These are phyloP conservation scores for Chlorella sorokiniana DNA, from an alignment of 139 green algal species.

Conservation along the genomic window DNA sequence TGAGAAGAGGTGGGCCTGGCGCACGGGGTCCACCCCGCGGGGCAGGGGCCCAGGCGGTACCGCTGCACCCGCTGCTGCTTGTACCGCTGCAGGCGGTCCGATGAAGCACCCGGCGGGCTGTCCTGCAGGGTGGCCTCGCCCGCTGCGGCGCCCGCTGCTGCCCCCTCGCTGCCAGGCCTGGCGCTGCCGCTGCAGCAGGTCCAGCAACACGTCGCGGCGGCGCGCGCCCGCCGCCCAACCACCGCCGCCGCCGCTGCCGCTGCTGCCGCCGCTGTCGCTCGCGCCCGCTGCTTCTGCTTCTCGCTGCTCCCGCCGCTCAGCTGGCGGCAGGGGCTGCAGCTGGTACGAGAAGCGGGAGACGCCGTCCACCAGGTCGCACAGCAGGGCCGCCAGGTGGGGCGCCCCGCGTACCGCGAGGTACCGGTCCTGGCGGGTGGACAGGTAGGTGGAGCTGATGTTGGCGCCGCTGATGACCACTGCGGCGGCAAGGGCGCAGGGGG, in stretches of 20 bases:
- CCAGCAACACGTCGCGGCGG: slow-evolving; percentile 1
- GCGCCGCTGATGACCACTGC: slow-evolving; percentile 57
- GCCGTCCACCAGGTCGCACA: neutral
- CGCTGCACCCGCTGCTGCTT: slow-evolving; percentile 12
- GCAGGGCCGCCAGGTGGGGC: slow-evolving; percentile 31
- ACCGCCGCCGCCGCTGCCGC: neutral
- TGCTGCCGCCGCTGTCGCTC: too few relatives aligned
- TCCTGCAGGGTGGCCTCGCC: neutral
- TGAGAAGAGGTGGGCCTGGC: neutral
- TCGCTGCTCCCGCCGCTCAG: neutral
- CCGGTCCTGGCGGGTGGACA: slow-evolving; percentile 56
- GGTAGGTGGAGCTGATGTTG: slow-evolving; percentile 61
- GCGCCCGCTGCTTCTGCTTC: neutral
- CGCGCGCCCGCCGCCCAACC: neutral
- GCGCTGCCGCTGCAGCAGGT: neutral
- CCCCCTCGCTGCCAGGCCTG: neutral
- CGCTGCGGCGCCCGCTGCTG: neutral
- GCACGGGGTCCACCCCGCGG: slow-evolving; percentile 6
- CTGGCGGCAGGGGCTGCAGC: neutral
- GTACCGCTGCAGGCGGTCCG: slow-evolving; percentile 24
- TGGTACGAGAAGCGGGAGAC: slow-evolving; percentile 37
- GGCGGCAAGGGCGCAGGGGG: neutral
- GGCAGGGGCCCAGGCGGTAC: slow-evolving; percentile 13
- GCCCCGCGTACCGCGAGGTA: slow-evolving; percentile 35
- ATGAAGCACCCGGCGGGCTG: too few relatives aligned